Base-by-base conservation (phyloP, 495 filamentous ascomycete species). In the Xylaria venustula region DNA sequence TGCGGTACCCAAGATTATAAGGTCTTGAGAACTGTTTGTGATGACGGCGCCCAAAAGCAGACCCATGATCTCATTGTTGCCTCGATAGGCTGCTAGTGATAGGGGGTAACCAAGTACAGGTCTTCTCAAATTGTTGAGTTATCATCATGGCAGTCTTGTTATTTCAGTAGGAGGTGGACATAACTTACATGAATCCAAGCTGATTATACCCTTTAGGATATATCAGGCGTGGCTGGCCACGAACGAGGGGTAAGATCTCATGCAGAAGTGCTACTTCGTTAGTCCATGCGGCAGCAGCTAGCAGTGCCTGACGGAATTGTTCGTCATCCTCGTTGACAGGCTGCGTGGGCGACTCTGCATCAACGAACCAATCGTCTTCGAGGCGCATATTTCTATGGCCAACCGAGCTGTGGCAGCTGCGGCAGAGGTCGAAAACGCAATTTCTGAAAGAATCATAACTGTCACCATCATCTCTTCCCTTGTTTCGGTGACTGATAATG, bases 231-330 rank as follows among this genome's bases (percentile, higher is more conserved):
- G 8, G 46, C 23, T 14, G 28, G 3, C 28, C 25, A 14, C 14
- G 22, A 28, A 28, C 26, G 15, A 48, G 28, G 46, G 46, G 46
- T 25, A 48, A 48, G 28, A 48, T 30, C 46, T 48, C 23, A 48
- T 17, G 46, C n/a, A 30, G 23, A 30, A 48, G 46, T 4, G 46
- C 46, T 15, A 48, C 46, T 48, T 48, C 46, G 12, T 48, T 48
- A 7, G 25, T 48, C 46, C 46, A 48, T n/a, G 46, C 46, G 46
- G 46, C 46, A 48, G 46, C 46, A 48, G 46, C 46, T 25, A 48
- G 46, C 11, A 48, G 25, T 48, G 46, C 46, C 28, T 48, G 46
- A n/a, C 1, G 46, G 46, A 48, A 48, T 15, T 28, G 25, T 28
- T 30, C n/a, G 23, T 30, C 46, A 48, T 48, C 12, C 25, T 48